These are phyloP conservation scores for Akanthomyces dipterigenus DNA, from an alignment of 2,329 filamentous ascomycete species.

Conservation along the genomic window DNA sequence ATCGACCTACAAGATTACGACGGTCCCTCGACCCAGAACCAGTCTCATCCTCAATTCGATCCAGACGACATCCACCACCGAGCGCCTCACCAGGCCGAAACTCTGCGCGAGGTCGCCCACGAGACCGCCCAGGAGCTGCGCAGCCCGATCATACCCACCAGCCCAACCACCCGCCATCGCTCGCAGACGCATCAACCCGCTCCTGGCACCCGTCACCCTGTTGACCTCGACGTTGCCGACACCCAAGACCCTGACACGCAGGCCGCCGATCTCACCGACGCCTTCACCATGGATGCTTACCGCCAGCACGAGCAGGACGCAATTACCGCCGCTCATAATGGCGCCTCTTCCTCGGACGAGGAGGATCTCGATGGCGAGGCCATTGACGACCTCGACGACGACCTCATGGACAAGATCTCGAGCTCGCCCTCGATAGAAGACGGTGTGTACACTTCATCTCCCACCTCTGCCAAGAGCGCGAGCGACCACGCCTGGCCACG, in stretches of 20 bases:
- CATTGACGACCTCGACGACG: slow-evolving; percentile 74
- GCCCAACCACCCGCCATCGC: slow-evolving; percentile 30
- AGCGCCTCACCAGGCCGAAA: slow-evolving; percentile 78
- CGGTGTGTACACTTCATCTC: slow-evolving; percentile 63
- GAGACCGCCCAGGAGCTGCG: slow-evolving; percentile 67
- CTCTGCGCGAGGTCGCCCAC: slow-evolving; percentile 71
- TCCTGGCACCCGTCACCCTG: slow-evolving; percentile 38
- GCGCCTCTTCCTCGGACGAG: slow-evolving; percentile 46
- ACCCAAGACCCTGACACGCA: slow-evolving; percentile 12
- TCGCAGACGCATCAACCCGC: slow-evolving; percentile 25
- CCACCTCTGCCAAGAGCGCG: slow-evolving; percentile 21
- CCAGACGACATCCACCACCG: slow-evolving; percentile 40
- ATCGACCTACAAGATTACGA: slow-evolving; percentile 86
- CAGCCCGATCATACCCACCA: slow-evolving; percentile 42
- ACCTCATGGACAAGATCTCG: slow-evolving; percentile 98
- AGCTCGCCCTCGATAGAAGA: slow-evolving; percentile 98
- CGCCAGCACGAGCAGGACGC: slow-evolving; percentile 46
- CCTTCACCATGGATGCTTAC: slow-evolving; percentile 14
- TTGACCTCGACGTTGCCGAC: slow-evolving; percentile 31
- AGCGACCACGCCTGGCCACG: slow-evolving; percentile 31
- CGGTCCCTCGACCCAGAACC: slow-evolving; percentile 78
- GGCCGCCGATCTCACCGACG: slow-evolving; percentile 12
- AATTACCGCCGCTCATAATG: slow-evolving; percentile 56
- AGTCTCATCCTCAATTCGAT: slow-evolving; percentile 46
- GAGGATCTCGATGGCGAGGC: slow-evolving; percentile 60